A percentile compares a stretch with the other conserved stretches of the same genome.
Evolutionary conservation across 148 eudicot genomes (phyloP).

Genomic region (Oxyria digyna): DNA sequence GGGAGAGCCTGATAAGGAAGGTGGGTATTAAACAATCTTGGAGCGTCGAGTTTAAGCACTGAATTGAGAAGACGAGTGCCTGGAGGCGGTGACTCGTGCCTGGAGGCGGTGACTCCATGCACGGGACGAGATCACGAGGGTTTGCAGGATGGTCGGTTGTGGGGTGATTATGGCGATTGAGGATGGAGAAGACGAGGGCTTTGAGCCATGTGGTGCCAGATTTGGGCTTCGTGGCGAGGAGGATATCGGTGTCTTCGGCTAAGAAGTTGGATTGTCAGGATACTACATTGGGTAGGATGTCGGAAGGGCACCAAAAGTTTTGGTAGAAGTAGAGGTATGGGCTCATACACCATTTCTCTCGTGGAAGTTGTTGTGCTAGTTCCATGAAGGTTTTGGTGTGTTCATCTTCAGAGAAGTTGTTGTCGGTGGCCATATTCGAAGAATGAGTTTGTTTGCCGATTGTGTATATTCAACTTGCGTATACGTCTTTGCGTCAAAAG

Average conservation of each 20-base stretch:
- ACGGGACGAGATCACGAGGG: conserved; percentile 3
- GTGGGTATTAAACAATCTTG: neutral
- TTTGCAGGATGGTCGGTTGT: neutral
- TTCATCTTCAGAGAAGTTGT: neutral
- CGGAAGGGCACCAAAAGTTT: neutral
- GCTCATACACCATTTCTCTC: neutral
- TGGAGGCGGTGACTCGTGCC: no score
- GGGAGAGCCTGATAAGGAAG: neutral
- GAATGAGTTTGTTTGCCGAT: no score
- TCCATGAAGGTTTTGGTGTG: neutral
- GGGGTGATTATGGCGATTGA: neutral
- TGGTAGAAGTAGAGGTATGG: neutral
- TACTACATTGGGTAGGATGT: neutral
- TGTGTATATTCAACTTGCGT: no score
- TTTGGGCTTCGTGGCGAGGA: conserved; percentile 11
- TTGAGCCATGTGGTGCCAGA: conserved; percentile 17
- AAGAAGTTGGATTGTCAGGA: conserved; percentile 1
- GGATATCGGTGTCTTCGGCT: conserved; percentile 8
- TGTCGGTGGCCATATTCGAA: neutral
- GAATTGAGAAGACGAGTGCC: neutral
- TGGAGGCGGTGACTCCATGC: neutral
- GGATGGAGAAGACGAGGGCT: neutral
- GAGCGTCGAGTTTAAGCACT: neutral
- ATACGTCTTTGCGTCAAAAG: no score
- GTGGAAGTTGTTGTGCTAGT: neutral